Base-by-base conservation (phyloP, 2,329 filamentous ascomycete species). In the Ascochyta lentis region DNA sequence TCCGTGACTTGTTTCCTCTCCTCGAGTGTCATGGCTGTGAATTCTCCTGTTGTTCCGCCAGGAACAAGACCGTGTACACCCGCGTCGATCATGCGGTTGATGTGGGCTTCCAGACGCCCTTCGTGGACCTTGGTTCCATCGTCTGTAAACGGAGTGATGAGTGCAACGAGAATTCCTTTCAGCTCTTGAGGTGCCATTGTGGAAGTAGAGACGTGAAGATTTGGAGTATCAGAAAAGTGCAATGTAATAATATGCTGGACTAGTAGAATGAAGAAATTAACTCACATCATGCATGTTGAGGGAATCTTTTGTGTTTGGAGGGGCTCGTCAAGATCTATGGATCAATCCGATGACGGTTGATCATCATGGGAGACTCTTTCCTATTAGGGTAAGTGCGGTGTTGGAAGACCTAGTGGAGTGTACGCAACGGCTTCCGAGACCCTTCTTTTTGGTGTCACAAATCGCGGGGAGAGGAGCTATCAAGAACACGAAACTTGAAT, bases 51-150 rank as follows among this genome's bases (percentile, higher is more conserved):
- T 67, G 79, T 82, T 40, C 81, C 81, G 5, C 79, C 80, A 0
- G 80, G 80, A 1, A 83, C 80, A 22, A 83, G 73, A 29, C 81
- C 80, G 61, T 83, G 80, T 16, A 81, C 72, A 3, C 81, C 81
- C 0, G 76, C 75, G 4, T 68, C 58, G 54, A 83, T 75, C 13
- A 81, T 73, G 49, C 74, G 74, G 51, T 82, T 74, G 59, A 83
- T 78, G 65, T 83, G 80, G 10, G 71, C 59, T 63, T 79, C 64
- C 0, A 80, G 74, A 23, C 73, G 69, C 6, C 53, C 49, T 16
- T 71, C 63, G 59, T 82, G 79, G 50, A 83, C 78, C 13, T 68
- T 60, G n/a, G 64, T 70, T 12, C 73, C 69, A 58, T 81, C 78
- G 6, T 75, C 72, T 1, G 74, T 79, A 67, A 78, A 82, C 2